Conservation (phyloP, 2,329 filamentous ascomycete genomes). For the Epichloe gansuensis region DNA sequence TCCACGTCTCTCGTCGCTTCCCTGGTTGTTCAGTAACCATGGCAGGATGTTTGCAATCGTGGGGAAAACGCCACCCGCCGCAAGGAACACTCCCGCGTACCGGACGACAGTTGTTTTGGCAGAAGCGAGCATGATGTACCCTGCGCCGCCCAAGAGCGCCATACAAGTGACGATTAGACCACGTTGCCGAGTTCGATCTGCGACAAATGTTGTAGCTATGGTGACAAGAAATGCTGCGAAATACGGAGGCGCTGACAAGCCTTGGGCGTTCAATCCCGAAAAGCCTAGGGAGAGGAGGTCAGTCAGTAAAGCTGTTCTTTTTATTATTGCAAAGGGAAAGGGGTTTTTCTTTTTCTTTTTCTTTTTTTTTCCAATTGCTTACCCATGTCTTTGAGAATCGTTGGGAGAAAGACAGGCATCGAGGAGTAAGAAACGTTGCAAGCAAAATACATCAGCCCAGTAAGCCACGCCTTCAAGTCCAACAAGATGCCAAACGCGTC, state of each 20-base stretch:
- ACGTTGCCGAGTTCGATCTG: slow-evolving; percentile 9
- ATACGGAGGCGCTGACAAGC: slow-evolving; percentile 11
- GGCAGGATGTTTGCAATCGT: slow-evolving; percentile 6
- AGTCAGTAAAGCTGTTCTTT: background rate
- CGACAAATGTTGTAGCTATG: slow-evolving; percentile 6
- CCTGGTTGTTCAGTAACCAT: slow-evolving; percentile 7
- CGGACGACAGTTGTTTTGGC: slow-evolving; percentile 1
- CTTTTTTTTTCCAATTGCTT: background rate
- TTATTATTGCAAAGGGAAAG: too few relatives aligned
- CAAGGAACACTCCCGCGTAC: slow-evolving; percentile 5
- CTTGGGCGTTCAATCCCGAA: slow-evolving; percentile 9
- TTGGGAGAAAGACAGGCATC: slow-evolving; percentile 11
- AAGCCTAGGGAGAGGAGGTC: slow-evolving; percentile 6
- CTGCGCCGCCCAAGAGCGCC: slow-evolving; percentile 5
- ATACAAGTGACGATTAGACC: slow-evolving; percentile 3
- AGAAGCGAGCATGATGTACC: slow-evolving; percentile 5
- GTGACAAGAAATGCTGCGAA: slow-evolving; percentile 10
- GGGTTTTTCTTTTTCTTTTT: background rate
- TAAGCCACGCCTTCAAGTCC: slow-evolving; percentile 24
- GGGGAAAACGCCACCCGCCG: slow-evolving; percentile 4
- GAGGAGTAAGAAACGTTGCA: slow-evolving; percentile 22
- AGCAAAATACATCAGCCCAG: slow-evolving; percentile 6
- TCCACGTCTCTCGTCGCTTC: slow-evolving; percentile 6
- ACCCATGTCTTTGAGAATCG: slow-evolving; percentile 11
- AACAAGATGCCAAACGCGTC: slow-evolving; percentile 18